Evolutionary conservation across 306 rosid genomes (phyloP).

Genomic region (Quillaja saponaria): DNA sequence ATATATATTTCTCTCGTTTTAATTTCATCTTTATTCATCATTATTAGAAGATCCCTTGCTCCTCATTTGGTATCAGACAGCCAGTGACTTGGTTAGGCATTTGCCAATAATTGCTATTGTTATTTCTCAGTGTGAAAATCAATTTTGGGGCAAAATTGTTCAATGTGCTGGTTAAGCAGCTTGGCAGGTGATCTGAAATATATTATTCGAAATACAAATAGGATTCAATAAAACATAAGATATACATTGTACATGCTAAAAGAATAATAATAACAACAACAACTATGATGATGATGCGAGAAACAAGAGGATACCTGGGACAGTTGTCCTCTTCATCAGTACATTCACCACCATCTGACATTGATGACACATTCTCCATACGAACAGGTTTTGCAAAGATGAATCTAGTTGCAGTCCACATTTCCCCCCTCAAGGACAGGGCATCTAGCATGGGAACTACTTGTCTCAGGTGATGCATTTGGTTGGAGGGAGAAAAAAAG

Average conservation of each 20-base stretch:
- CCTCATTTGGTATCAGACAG: too few species aligned
- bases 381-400: constrained; percentile 47
- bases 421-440: constrained; percentile 65
- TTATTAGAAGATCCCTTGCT: too few species aligned
- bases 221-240: background rate
- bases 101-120: too few species aligned
- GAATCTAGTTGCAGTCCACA: constrained; percentile 73
- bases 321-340: constrained; percentile 64
- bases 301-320: background rate
- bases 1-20: too few species aligned
- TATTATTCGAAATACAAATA: background rate
- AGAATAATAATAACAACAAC: too few species aligned
- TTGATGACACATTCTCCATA: constrained; percentile 27
- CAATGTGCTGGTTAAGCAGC: constrained; percentile 8
- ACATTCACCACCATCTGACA: constrained; percentile 50
- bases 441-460: constrained; percentile 66
- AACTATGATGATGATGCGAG: too few species aligned
- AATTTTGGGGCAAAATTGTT: background rate
- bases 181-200: background rate
- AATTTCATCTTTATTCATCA: too few species aligned
- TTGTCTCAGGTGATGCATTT: constrained; percentile 56
- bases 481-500: constrained; percentile 65
- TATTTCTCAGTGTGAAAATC: background rate
- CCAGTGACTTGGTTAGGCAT: too few species aligned
- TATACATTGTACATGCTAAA: background rate